These are phyloP conservation scores for Leccinum incarnatum DNA, from an alignment of 768 basidiomycete genomes.

Conservation along the genomic window DNA sequence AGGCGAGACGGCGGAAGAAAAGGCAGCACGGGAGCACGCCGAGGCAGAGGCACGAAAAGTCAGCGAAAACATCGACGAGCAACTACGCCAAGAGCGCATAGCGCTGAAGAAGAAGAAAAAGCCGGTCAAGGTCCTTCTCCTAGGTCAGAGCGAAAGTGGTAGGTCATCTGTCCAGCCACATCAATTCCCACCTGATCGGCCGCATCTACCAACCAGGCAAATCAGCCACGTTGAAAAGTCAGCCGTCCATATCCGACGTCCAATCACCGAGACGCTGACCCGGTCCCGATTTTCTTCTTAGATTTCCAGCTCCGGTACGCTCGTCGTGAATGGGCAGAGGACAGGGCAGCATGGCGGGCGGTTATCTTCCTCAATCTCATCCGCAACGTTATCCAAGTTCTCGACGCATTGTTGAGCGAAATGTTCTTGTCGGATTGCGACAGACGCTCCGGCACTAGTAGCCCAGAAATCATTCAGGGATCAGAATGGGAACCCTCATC, in stretches of 20 bases:
- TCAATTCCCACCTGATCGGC: constrained; percentile 5
- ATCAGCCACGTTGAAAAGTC: constrained; percentile 78
- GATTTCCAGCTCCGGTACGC: constrained; percentile 79
- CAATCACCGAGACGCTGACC: not conserved
- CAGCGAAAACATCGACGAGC: constrained; percentile 76
- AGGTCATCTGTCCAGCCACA: constrained; percentile 10
- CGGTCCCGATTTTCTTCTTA: constrained; percentile 10
- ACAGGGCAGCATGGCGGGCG: constrained; percentile 67
- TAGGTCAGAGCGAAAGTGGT: constrained; percentile 76
- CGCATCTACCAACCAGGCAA: constrained; percentile 41
- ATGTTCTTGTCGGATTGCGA: constrained; percentile 41
- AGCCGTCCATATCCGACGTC: constrained; percentile 8
- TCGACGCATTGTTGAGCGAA: constrained; percentile 56
- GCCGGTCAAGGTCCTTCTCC: constrained; percentile 70
- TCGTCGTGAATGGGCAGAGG: constrained; percentile 63
- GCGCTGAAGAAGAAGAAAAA: constrained; percentile 59
- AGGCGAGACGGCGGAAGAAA: constrained; percentile 59
- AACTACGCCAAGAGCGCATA: constrained; percentile 58
- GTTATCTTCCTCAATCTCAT: constrained; percentile 81
- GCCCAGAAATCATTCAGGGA: constrained; percentile 1
- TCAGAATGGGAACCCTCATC: constrained; percentile 15
- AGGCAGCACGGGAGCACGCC: constrained; percentile 50
- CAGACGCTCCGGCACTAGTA: constrained; percentile 16
- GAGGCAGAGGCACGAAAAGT: constrained; percentile 64
- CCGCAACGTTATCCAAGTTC: constrained; percentile 63